These are phyloP conservation scores for Pichia sp. DNA, from an alignment of 1,139 yeast species.

Conservation along the genomic window DNA sequence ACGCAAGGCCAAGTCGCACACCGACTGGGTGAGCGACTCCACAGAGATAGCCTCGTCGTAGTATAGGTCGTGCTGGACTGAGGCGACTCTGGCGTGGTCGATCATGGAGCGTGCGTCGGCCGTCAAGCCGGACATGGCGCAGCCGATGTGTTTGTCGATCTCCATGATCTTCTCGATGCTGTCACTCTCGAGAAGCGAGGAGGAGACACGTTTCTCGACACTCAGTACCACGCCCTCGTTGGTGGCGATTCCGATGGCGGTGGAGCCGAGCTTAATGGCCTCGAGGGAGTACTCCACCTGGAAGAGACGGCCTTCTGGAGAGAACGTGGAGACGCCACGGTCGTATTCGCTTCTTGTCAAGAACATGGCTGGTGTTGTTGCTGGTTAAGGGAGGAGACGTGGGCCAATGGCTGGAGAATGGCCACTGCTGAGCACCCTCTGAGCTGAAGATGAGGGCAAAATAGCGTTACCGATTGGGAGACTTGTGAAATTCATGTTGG, in stretches of 20 bases:
- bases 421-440: neutral
- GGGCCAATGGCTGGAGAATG: no score
- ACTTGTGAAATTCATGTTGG: no score
- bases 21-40: constrained; percentile 92
- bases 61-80: constrained; percentile 82
- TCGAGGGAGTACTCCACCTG: constrained; percentile 98
- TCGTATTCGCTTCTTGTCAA: constrained; percentile 98
- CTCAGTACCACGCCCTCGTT: constrained; percentile 95
- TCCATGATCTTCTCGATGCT: constrained; percentile 96
- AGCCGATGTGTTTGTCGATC: constrained; percentile 89
- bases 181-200: constrained; percentile 83
- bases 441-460: no score
- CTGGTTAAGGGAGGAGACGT: no score
- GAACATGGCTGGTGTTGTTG: constrained; percentile 54
- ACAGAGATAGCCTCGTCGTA: constrained; percentile 92
- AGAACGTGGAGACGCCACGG: constrained; percentile 96
- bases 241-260: constrained; percentile 97
- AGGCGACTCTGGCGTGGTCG: constrained; percentile 93
- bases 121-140: constrained; percentile 98
- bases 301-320: constrained; percentile 97
- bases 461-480: neutral
- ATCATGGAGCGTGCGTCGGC: constrained; percentile 99
- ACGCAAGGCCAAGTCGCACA: constrained; percentile 92
- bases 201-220: constrained; percentile 95
- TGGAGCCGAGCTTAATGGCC: constrained; percentile 94